phyloP scores from a whole-genome alignment of 129 eudicot species.

The Kitagawia praeruptora region DNA sequence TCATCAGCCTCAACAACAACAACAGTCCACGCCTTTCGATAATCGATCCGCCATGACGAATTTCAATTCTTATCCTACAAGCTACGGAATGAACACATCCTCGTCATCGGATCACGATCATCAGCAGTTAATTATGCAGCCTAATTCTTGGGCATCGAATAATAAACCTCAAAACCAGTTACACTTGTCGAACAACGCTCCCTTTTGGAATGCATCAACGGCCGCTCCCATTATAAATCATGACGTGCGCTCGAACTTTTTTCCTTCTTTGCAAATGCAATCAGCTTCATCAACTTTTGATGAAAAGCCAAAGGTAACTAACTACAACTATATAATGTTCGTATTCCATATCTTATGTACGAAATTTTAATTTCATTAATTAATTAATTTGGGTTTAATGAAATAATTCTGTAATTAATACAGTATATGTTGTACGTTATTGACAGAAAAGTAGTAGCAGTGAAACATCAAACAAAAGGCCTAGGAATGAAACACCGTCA shows the following conservation, averaged over 20 bases:
- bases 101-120: background rate
- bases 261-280: slow-evolving; percentile 47
- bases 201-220: slow-evolving; percentile 67
- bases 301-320: slow-evolving; percentile 63
- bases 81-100: slow-evolving; percentile 15
- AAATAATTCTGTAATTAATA: background rate
- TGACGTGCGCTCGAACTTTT: slow-evolving; percentile 32
- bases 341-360: background rate
- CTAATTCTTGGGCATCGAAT: background rate
- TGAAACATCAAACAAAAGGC: slow-evolving; percentile 66
- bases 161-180: slow-evolving; percentile 19
- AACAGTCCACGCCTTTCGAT: slow-evolving; percentile 20
- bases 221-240: slow-evolving; percentile 27
- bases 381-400: background rate
- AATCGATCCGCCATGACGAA: slow-evolving; percentile 16
- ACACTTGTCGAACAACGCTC: slow-evolving; percentile 44
- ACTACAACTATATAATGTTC: background rate
- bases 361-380: background rate
- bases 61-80: slow-evolving; percentile 25
- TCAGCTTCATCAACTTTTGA: slow-evolving; percentile 42
- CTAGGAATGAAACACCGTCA: slow-evolving; percentile 42
- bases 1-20: slow-evolving; percentile 23
- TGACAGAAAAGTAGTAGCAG: slow-evolving; percentile 27
- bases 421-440: background rate
- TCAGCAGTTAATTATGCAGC: background rate